Base-by-base conservation (phyloP, 169 alveolate genomes). In the Amoebophrya sp. region DNA sequence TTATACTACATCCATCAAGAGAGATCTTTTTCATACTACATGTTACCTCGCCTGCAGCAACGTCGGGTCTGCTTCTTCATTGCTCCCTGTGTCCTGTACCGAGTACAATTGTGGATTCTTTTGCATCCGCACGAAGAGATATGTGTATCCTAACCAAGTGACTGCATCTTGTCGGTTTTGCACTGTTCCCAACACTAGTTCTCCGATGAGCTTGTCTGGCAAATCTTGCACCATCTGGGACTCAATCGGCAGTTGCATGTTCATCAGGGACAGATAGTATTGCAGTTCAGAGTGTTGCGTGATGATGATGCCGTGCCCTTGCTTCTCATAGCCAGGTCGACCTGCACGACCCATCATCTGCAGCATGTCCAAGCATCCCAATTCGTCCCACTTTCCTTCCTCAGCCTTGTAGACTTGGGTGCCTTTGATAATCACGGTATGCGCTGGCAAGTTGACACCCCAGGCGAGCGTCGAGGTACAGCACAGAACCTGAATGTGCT, bases 281-380 rank as follows among this genome's bases (percentile, higher is more conserved):
- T 97, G 99, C 90, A 99, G 96, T 95, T 99, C 98, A 40, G 96
- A 95, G 93, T 97, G 98, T 53, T 99, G 97, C 34, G 99, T 98
- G 90, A 99, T 98, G 53, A 99, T 96, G 90, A 99, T 98, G 89
- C 99, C 99, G 94, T 98, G 99, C 36, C 99, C 99, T 40, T 95
- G 95, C 76, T 96, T 98, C 97, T 99, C 99, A 95, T 96, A 99
- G 93, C 98, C 99, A 0, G 99, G 99, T 89, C 99, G 96, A 2
- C 99, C 99, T 0, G 99, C 99, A 91, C 99, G 96, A 12, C 99
- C 99, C 95, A 99, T 97, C 99, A 99, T 99, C 95, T 99, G 99
- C 91, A 98, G 94, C 91, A 99, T 97, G 95, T 99, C 99, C 96
- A n/a, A n/a, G n/a, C n/a, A n/a, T n/a, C n/a, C n/a, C n/a, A n/a